Evolutionary conservation across 345 rosid genomes (phyloP), one percentile per base, ranked within the genome.

Genomic region (Citrus cavaleriei): DNA sequence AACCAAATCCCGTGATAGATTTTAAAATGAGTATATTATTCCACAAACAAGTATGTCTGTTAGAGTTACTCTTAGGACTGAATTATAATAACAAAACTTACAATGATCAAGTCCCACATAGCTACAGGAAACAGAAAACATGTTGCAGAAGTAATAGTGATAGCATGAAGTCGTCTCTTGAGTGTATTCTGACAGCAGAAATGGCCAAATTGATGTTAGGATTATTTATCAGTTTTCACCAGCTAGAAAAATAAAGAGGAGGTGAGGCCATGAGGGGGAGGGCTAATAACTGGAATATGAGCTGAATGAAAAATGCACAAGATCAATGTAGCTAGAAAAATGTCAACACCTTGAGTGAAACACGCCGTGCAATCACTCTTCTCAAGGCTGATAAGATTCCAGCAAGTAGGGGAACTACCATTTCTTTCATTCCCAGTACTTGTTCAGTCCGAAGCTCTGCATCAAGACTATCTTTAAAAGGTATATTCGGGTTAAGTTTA

Each of bases 41-140:
- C 49, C 25, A 32, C 16, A 78, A 72, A 67, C 51, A 63, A 34
- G 57, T 67, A 34, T 49, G 32, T 40, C 10, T 10, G 49, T 28
- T 28, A 5, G 46, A 57, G 74, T 62, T 49, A 71, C 49, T 40
- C 55, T 10, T 32, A 69, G 28, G n/a, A 80, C 55, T 40, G 7
- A 77, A 27, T 75, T 69, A 70, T 34, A 62, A 75, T 40, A 62
- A 75, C 30, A 54, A 54, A 34, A 85, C 99, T 91, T 91, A 94
- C 99, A 10, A 86, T 85, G 80, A 96, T 88, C 79, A 92, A 87
- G 87, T 94, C 95, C 98, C 99, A 96, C 97, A 96, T 96, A 74
- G 98, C 99, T 72, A 91, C 91, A 40, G 99, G 99, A 89, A 96
- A 96, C 75, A 96, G 81, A 77, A 96, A 91, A 80, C 97, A 94